Base-by-base conservation (phyloP, 140 eudicot species). In the Erigeron philadelphicus region DNA sequence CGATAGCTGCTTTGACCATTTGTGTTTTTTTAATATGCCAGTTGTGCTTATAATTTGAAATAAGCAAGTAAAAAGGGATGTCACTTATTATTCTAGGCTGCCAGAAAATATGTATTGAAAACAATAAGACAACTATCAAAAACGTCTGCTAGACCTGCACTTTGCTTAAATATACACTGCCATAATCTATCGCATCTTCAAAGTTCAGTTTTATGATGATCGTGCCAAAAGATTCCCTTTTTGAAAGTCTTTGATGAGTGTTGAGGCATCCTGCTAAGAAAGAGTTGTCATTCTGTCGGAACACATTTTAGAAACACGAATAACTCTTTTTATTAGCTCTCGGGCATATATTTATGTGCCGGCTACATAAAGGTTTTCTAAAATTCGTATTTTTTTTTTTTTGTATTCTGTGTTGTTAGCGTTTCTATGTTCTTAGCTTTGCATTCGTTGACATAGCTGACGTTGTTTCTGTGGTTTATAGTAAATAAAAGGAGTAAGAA, bases 401-500 rank as follows among this genome's bases (percentile, higher is more conserved):
- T 4, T 31, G 38, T 31, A 2, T 31, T 31, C 38, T 31, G 38
- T 31, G 2, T 31, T 31, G 38, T 31, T 31, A 31, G 38, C 38
- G 38, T 31, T 31, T 31, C 38, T 31, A 45, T 31, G 65, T 8
- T 11, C 12, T 11, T 11, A 10, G 44, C 8, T 23, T 66, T 21
- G 35, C 12, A 47, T 7, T 6, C 58, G 21, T 44, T 57, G 56
- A 44, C 50, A 71, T 35, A 44, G 56, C 41, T 55, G 55, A 70
- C 38, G 38, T 58, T 71, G 48, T 71, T 71, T 45, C 40, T 9
- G 9, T 40, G 45, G 42, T 18, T 71, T 71, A 15, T 44, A 8
- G 19, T 41, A 41, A 17, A 56, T 56, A 42, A 56, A 43, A 70
- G 57, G 64, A 43, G 64, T 44, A 43, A 13, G 31, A 42, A 42